phyloP scores from a whole-genome alignment of 176 grass and related monocot genomes.

The Cocos nucifera region DNA sequence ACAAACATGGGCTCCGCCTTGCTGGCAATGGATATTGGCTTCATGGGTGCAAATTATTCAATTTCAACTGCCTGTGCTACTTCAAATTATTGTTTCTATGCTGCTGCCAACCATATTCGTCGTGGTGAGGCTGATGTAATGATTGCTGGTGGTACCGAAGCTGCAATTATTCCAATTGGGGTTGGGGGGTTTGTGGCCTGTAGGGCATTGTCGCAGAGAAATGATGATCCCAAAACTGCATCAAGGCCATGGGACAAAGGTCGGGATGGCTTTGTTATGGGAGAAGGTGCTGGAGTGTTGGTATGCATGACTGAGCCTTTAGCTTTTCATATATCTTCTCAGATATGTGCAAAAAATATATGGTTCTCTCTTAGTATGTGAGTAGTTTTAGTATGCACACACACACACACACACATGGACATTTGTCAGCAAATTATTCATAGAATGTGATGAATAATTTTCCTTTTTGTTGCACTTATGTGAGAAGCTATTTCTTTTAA shows the following conservation, averaged over 20 bases:
- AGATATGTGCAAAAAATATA: no score
- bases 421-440: no score
- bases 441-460: no score
- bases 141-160: slow-evolving; percentile 94
- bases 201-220: slow-evolving; percentile 96
- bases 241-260: slow-evolving; percentile 95
- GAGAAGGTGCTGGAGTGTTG: slow-evolving; percentile 95
- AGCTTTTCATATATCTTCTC: no score
- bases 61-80: slow-evolving; percentile 98
- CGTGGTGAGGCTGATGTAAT: slow-evolving; percentile 89
- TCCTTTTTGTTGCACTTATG: no score
- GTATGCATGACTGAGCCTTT: slow-evolving; percentile 33
- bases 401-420: no score
- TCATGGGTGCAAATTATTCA: slow-evolving; percentile 98
- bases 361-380: no score
- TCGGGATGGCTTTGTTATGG: slow-evolving; percentile 99
- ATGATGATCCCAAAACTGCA: slow-evolving; percentile 95
- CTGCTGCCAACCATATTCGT: slow-evolving; percentile 93
- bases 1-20: slow-evolving; percentile 96
- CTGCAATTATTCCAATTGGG: slow-evolving; percentile 95
- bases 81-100: slow-evolving; percentile 95
- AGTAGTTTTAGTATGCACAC: no score
- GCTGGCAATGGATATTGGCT: slow-evolving; percentile 92
- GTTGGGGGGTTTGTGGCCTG: slow-evolving; percentile 95
- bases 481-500: no score